Evolutionary conservation across 1,284 basidiomycete genomes (phyloP), one percentile per base, ranked within the genome.

Genomic region (Tetrapyrgos nigripes): DNA sequence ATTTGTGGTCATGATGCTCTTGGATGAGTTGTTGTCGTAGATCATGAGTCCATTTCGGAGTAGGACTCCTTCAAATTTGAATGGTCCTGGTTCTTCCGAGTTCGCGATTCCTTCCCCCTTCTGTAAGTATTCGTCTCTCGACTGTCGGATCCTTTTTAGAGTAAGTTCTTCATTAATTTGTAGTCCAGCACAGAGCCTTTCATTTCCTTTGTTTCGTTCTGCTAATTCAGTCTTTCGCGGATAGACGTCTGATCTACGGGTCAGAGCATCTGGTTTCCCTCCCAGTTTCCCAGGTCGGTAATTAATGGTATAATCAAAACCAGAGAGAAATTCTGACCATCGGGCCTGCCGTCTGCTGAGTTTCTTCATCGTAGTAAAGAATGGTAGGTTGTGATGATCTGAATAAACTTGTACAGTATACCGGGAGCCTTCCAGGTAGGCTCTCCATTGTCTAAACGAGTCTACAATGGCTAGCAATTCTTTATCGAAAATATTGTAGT

Each of bases 361-460:
- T 9, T 59, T 50, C 37, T 67, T 59, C 2, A 64, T 40, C 0
- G 53, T 62, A 24, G 35, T 50, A 64, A 74, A 75, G 51, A 69
- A 71, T 43, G 66, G 58, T 1, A 77, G 64, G 46, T 70, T 69
- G 1, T 62, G 51, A 54, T 77, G 74, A 57, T 78, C 74, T 0
- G 69, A 66, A 48, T 56, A 54, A 29, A 77, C 61, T 0, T 47
- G 55, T 35, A 75, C 44, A 0, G 57, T 48, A 0, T 65, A 40
- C 11, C 27, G 33, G 1, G 63, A 43, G 2, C 73, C 72, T 29
- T 59, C 40, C 1, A 70, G 60, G 56, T 73, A 75, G 24, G 73
- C 69, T 10, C 71, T 51, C 76, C 75, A 80, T 27, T 59, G 33
- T 24, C 55, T 50, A 19, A 56, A 56, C 13, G 13, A 11, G 33